Percentiles rank a stretch among this genome's conserved stretches.
These are phyloP conservation scores for Leucocoprinus sp. DNA, from an alignment of 768 basidiomycete genomes.

Conservation along the genomic window DNA sequence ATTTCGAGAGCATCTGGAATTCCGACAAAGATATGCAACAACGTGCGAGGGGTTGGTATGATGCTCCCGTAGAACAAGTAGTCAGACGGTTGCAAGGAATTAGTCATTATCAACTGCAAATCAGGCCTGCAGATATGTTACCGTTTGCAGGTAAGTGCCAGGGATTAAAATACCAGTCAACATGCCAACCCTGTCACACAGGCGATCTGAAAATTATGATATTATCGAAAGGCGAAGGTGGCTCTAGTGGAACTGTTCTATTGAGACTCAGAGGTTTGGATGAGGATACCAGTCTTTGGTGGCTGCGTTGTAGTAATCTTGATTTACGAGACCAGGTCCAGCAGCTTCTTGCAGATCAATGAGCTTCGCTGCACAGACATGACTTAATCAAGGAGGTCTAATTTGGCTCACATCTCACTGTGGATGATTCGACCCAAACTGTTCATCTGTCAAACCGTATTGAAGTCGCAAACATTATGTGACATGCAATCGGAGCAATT, in stretches of 20 bases:
- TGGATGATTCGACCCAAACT: too few relatives aligned
- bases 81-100: slow-evolving; percentile 46
- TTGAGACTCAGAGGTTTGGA: slow-evolving; percentile 56
- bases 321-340: slow-evolving; percentile 37
- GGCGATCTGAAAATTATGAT: slow-evolving; percentile 62
- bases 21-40: slow-evolving; percentile 28
- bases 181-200: slow-evolving; percentile 20
- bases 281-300: slow-evolving; percentile 69
- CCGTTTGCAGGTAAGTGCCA: slow-evolving; percentile 53
- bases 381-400: too few relatives aligned
- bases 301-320: slow-evolving; percentile 45
- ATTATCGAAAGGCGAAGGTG: slow-evolving; percentile 17
- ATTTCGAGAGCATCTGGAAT: slow-evolving; percentile 56
- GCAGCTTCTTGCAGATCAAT: slow-evolving; percentile 22
- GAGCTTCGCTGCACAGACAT: neutral
- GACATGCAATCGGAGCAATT: too few relatives aligned
- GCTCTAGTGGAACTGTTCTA: slow-evolving; percentile 22
- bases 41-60: slow-evolving; percentile 63
- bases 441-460: too few relatives aligned
- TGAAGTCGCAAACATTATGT: too few relatives aligned
- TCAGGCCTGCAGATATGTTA: slow-evolving; percentile 43
- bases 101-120: slow-evolving; percentile 31
- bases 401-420: too few relatives aligned
- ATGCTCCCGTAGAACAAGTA: slow-evolving; percentile 43
- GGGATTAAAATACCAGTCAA: neutral